These are phyloP conservation scores for Hippophae rhamnoides DNA, from an alignment of 306 rosid species.

Conservation along the genomic window DNA sequence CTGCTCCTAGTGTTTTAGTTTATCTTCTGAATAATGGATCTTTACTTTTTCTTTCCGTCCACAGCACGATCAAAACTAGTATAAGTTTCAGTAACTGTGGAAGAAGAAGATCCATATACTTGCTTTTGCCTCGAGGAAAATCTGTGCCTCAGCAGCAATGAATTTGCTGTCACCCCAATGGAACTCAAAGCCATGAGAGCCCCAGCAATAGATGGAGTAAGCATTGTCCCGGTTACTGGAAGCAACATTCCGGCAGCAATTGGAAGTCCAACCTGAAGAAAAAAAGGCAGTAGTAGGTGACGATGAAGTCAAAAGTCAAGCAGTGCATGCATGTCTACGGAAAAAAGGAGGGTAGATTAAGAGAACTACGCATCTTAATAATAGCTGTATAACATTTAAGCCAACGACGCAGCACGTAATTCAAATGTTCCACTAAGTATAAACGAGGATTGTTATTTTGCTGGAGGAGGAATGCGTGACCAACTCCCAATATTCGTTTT, in stretches of 20 bases:
- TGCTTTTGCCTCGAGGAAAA: slow-evolving; percentile 54
- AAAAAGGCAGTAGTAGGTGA: slow-evolving; percentile 14
- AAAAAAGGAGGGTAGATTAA: not conserved
- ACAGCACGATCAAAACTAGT: slow-evolving; percentile 18
- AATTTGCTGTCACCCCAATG: slow-evolving; percentile 81
- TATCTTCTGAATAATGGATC: slow-evolving; percentile 24
- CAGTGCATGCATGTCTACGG: not conserved
- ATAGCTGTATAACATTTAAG: too few species aligned
- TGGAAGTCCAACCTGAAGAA: slow-evolving; percentile 84
- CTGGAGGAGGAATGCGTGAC: too few species aligned
- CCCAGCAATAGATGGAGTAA: slow-evolving; percentile 96
- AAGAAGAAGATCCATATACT: slow-evolving; percentile 21
- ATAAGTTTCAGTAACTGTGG: slow-evolving; percentile 9
- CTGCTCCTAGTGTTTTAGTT: slow-evolving; percentile 5
- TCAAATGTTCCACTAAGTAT: too few species aligned
- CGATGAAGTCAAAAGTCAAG: slow-evolving; percentile 1
- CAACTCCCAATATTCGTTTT: too few species aligned
- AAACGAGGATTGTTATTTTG: too few species aligned
- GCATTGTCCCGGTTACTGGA: slow-evolving; percentile 70
- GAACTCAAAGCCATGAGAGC: slow-evolving; percentile 94
- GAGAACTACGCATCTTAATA: not conserved
- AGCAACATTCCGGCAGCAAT: slow-evolving; percentile 87
- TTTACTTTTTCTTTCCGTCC: slow-evolving; percentile 24
- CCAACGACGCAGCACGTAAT: too few species aligned
- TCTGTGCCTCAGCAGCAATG: slow-evolving; percentile 60